Base-by-base conservation (phyloP, 2,329 filamentous ascomycete genomes). In the Cladobotryum mycophilum region DNA sequence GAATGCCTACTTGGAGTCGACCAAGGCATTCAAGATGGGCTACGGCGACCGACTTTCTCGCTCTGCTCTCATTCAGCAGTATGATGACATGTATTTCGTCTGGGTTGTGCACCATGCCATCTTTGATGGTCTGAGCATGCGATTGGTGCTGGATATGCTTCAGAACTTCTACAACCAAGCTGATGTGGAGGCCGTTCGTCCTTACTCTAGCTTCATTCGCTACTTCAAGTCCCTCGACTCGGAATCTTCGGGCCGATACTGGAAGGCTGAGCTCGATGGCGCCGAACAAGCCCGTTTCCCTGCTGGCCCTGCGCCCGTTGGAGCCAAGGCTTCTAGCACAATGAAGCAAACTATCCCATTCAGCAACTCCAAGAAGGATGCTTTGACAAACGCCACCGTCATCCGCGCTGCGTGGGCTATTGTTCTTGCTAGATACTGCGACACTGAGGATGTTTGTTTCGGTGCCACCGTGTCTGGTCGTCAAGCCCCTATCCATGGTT, bases 171-270 rank as follows among this genome's bases (percentile, higher is more conserved):
- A 53, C 25, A 6, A 20, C 11, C 40, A 38, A n/a, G 17, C 13
- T 8, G 37, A 7, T 12, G 17, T n/a, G n/a, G n/a, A n/a, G 6
- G 37, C 6, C n/a, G n/a, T 40, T 15, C 37, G 12, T n/a, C 17
- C 37, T 6, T 40, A 40, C 37, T 40, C 37, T 12, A 17, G 22
- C 6, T 52, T 52, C 30, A 42, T 52, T 9, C 37, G 49, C 17
- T 52, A 41, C 18, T 64, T 75, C 4, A 60, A 66, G 47, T 64
- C 70, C 20, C 61, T 64, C 9, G 41, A 52, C 13, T 22, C n/a
- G 5, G 30, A 41, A 11, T n/a, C 14, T 9, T 40, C 37, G 5
- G 14, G n/a, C 37, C 7, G 12, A n/a, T 40, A 40, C 37, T 40
- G 37, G 37, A n/a, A 18, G 17, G 2, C 13, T n/a, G 17, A 15